phyloP scores from a whole-genome alignment of 1,284 basidiomycete genomes.

The Ganoderma multipileum region DNA sequence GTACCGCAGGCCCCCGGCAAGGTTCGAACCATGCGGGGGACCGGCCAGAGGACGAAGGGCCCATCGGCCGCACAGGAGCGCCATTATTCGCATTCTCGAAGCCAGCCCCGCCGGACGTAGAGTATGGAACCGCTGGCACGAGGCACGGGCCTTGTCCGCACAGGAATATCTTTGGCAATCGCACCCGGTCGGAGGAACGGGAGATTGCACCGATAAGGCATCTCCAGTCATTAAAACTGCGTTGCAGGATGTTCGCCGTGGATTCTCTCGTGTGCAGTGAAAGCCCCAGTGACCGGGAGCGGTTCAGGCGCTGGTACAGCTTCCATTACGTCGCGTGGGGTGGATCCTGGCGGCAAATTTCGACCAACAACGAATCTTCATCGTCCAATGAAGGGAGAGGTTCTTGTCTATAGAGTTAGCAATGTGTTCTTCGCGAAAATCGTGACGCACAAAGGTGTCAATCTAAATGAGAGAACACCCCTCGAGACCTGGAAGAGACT shows the following conservation, averaged over 20 bases:
- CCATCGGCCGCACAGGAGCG: background rate
- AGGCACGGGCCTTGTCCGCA: background rate
- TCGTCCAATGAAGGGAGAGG: too few species aligned
- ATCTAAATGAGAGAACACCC: background rate
- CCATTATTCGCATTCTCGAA: background rate
- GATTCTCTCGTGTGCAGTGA: background rate
- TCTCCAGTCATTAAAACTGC: background rate
- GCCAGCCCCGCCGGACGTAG: background rate
- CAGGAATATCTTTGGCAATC: background rate
- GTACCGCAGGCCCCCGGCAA: background rate
- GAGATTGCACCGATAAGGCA: background rate
- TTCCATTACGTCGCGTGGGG: background rate
- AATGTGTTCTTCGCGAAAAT: background rate
- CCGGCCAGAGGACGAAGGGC: background rate
- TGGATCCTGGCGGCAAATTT: background rate
- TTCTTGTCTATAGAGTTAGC: background rate
- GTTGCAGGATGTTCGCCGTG: background rate
- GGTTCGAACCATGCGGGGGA: background rate
- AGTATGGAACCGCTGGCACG: background rate
- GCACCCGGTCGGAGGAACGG: background rate
- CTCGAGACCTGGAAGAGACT: background rate
- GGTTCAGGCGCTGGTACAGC: background rate
- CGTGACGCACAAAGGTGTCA: background rate
- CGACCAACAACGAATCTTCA: background rate
- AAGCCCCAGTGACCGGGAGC: background rate